Conservation (phyloP, 179 eudicot species). For the Beta lomatogona region DNA sequence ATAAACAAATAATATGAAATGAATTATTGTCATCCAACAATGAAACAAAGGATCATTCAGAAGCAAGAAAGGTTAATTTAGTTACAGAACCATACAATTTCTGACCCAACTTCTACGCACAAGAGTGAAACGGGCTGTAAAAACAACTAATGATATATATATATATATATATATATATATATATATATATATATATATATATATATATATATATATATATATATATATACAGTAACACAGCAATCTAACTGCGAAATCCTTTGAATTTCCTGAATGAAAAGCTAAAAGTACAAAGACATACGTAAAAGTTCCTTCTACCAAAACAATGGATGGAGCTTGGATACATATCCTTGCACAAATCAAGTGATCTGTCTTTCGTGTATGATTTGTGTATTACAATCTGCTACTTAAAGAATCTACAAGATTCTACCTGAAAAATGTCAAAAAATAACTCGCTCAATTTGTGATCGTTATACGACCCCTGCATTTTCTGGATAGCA, state of each 20-base stretch:
- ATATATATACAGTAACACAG: conserved; percentile 24
- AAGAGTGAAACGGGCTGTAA: no score
- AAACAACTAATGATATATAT: conserved; percentile 2
- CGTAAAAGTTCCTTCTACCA: neutral
- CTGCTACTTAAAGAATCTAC: conserved; percentile 1
- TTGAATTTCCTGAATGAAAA: neutral
- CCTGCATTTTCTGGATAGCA: neutral
- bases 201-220: conserved; percentile 35
- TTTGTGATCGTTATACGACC: neutral
- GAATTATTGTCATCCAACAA: no score
- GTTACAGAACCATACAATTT: no score
- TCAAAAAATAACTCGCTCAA: neutral
- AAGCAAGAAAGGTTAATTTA: no score
- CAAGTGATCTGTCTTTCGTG: neutral
- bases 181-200: conserved; percentile 37
- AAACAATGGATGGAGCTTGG: neutral
- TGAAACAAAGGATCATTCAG: no score
- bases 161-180: conserved; percentile 34
- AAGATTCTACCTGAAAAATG: conserved; percentile 15
- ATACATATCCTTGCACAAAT: neutral
- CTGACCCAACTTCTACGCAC: no score
- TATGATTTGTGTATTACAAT: neutral
- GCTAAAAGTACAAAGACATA: neutral
- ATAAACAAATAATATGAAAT: no score
- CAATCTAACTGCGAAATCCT: conserved; percentile 7